Conservation (phyloP, 2,329 filamentous ascomycete species). For the Trichoderma koningiopsis region DNA sequence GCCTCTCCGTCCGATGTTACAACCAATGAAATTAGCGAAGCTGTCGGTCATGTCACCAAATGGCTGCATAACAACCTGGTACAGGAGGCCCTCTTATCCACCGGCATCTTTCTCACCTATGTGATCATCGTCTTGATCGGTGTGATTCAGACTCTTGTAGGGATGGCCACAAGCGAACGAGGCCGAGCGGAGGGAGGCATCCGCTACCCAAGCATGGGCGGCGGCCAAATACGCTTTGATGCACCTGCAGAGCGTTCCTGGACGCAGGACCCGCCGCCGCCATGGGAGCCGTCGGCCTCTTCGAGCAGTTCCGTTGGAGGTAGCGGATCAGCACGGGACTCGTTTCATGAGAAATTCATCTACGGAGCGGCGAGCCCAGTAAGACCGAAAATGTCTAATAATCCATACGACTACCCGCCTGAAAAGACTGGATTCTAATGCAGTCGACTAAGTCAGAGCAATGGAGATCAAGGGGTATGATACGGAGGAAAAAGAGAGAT, state of each 20-base stretch:
- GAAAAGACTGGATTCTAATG: conserved; percentile 20
- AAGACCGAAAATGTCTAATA: neutral
- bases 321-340: neutral
- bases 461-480: neutral
- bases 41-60: conserved; percentile 69
- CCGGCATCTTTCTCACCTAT: conserved; percentile 74
- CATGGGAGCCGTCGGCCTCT: conserved; percentile 12
- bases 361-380: conserved; percentile 15
- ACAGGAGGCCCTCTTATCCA: conserved; percentile 79
- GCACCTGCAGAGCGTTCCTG: conserved; percentile 27
- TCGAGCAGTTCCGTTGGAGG: neutral
- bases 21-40: conserved; percentile 78
- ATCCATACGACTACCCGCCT: conserved; percentile 19
- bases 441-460: neutral
- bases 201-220: conserved; percentile 37
- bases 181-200: conserved; percentile 55
- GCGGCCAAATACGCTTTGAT: conserved; percentile 32
- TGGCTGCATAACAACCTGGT: conserved; percentile 69
- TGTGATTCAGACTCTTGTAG: conserved; percentile 63
- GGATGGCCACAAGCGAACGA: conserved; percentile 63
- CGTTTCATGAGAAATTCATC: conserved; percentile 13
- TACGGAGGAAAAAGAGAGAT: neutral
- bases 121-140: conserved; percentile 76
- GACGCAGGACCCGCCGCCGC: conserved; percentile 18
- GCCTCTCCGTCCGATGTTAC: conserved; percentile 73